phyloP scores from a whole-genome alignment of 306 rosid species.

The Sicyos baderoa region DNA sequence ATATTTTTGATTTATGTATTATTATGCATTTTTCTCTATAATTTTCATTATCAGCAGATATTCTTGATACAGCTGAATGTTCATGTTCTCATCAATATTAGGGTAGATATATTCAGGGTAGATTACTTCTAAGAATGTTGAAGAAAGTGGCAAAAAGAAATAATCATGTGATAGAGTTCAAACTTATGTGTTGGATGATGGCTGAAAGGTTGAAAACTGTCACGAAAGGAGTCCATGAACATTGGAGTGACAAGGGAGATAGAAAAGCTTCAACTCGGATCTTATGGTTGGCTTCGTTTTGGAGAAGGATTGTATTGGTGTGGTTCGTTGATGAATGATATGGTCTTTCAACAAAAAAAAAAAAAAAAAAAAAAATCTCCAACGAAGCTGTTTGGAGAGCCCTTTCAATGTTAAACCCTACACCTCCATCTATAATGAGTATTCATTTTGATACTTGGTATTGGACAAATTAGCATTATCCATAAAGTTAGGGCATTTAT shows the following conservation, averaged over 20 bases:
- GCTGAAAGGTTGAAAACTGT: too few relatives aligned
- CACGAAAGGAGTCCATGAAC: too few relatives aligned
- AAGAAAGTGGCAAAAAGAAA: background rate
- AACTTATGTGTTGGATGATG: background rate
- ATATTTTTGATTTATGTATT: background rate
- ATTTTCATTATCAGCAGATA: background rate
- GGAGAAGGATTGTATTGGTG: too few relatives aligned
- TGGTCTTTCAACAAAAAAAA: too few relatives aligned
- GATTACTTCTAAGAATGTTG: background rate
- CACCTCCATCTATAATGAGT: background rate
- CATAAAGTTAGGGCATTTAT: background rate
- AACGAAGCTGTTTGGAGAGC: too few relatives aligned
- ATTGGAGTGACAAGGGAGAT: too few relatives aligned
- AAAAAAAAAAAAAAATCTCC: too few relatives aligned
- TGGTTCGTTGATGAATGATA: too few relatives aligned
- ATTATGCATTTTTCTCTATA: background rate
- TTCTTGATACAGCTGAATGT: background rate
- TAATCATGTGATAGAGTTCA: background rate
- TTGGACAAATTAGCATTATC: background rate
- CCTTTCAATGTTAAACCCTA: slow-evolving; percentile 1
- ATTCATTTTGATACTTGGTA: background rate
- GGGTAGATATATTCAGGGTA: background rate
- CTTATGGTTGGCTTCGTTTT: too few relatives aligned
- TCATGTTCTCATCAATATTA: background rate
- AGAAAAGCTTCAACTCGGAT: too few relatives aligned